Evolutionary conservation across 495 filamentous ascomycete genomes (phyloP).

Genomic region (Penicillium angulare): DNA sequence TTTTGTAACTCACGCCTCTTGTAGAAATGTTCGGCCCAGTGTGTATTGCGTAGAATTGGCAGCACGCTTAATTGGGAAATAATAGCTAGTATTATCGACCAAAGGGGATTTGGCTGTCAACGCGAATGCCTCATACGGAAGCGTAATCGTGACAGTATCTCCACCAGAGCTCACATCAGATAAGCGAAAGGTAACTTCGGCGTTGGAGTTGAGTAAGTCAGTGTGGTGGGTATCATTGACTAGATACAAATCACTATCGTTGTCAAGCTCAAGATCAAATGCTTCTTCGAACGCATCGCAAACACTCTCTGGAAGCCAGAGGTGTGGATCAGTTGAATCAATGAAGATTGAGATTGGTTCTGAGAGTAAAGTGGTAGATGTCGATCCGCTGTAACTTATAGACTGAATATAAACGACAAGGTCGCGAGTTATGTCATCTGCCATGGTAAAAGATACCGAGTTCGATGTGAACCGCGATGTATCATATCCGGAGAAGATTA

Average conservation of each 20-base stretch:
- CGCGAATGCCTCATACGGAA: slow-evolving; percentile 65
- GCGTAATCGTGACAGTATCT: slow-evolving; percentile 56
- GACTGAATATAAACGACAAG: slow-evolving; percentile 55
- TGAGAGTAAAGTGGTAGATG: slow-evolving; percentile 42
- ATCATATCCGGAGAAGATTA: slow-evolving; percentile 66
- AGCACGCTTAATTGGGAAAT: slow-evolving; percentile 61
- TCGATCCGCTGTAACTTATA: slow-evolving; percentile 35
- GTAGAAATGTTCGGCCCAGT: slow-evolving; percentile 68
- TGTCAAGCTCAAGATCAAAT: slow-evolving; percentile 54
- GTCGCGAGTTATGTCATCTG: slow-evolving; percentile 35
- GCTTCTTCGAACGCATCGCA: slow-evolving; percentile 61
- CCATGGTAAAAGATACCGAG: slow-evolving; percentile 51
- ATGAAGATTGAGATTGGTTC: slow-evolving; percentile 44
- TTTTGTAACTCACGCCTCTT: slow-evolving; percentile 50
- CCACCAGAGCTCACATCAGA: slow-evolving; percentile 42
- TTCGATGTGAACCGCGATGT: slow-evolving; percentile 55
- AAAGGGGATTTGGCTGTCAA: slow-evolving; percentile 58
- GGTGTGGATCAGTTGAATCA: slow-evolving; percentile 64
- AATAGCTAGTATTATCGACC: slow-evolving; percentile 38
- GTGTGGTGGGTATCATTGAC: slow-evolving; percentile 49
- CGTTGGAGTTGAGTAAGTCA: slow-evolving; percentile 40
- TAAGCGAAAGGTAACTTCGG: slow-evolving; percentile 56
- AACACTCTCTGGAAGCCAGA: slow-evolving; percentile 63
- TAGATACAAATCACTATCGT: slow-evolving; percentile 13
- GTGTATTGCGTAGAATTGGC: slow-evolving; percentile 54